A percentile compares a stretch with the other conserved stretches of the same genome.
These are phyloP conservation scores for Talaromyces stipitatus DNA, from an alignment of 495 filamentous ascomycete genomes.

Conservation along the genomic window DNA sequence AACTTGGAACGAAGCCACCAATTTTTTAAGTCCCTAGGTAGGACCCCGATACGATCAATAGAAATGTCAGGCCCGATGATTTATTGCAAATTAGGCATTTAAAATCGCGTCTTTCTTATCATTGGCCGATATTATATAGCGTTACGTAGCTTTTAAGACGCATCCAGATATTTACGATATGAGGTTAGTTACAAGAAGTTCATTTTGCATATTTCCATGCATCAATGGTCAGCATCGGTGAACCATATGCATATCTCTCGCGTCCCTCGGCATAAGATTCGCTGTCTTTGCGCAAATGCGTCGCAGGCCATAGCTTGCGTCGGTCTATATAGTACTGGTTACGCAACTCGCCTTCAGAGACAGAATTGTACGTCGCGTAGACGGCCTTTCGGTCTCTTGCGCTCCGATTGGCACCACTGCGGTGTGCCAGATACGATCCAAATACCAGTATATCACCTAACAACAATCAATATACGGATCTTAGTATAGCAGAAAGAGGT, in stretches of 20 bases:
- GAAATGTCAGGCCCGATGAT: too few species aligned
- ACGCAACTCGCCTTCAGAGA: slow-evolving; percentile 32
- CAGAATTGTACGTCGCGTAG: slow-evolving; percentile 40
- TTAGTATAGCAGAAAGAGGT: neutral
- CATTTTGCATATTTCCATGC: too few species aligned
- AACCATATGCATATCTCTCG: slow-evolving; percentile 30
- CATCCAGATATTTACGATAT: too few species aligned
- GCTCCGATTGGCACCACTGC: slow-evolving; percentile 33
- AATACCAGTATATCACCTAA: slow-evolving; percentile 33
- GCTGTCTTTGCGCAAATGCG: slow-evolving; percentile 33
- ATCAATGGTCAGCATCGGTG: slow-evolving; percentile 35
- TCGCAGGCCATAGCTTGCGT: slow-evolving; percentile 32
- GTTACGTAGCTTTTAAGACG: too few species aligned
- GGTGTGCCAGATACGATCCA: slow-evolving; percentile 37
- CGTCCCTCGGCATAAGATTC: slow-evolving; percentile 31
- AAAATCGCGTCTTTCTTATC: too few species aligned
- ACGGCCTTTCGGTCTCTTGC: slow-evolving; percentile 29
- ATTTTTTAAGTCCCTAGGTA: too few species aligned
- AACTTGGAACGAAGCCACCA: too few species aligned
- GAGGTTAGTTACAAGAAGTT: too few species aligned
- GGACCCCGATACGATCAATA: too few species aligned
- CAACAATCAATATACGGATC: neutral
- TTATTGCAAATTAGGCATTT: too few species aligned
- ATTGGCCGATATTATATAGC: too few species aligned
- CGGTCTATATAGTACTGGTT: slow-evolving; percentile 36